phyloP scores from a whole-genome alignment of 2,329 filamentous ascomycete genomes.

The Pestalotiopsis fici region DNA sequence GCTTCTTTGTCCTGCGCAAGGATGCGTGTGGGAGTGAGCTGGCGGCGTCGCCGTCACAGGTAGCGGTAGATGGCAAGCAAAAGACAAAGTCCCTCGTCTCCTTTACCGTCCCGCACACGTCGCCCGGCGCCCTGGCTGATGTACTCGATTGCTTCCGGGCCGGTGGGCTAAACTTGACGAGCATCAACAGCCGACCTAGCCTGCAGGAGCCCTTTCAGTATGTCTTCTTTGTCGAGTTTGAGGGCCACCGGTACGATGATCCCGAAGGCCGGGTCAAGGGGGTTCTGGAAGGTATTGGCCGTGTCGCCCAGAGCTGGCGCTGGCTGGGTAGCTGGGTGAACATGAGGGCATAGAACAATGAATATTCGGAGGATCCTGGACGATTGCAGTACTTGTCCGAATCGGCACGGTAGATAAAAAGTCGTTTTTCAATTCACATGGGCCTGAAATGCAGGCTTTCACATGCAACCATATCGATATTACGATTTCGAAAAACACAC shows the following conservation, averaged over 20 bases:
- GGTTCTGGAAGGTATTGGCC: constrained; percentile 59
- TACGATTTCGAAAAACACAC: too few relatives aligned
- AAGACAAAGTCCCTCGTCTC: constrained; percentile 72
- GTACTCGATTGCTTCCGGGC: constrained; percentile 77
- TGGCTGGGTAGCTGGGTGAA: constrained; percentile 71
- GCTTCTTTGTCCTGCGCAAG: constrained; percentile 68
- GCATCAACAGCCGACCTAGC: constrained; percentile 85
- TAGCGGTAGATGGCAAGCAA: not conserved
- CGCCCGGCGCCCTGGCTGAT: constrained; percentile 81
- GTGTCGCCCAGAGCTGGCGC: constrained; percentile 62
- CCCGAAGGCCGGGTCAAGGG: constrained; percentile 58
- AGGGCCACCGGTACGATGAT: constrained; percentile 59
- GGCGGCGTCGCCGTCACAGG: not conserved
- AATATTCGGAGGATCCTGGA: not conserved
- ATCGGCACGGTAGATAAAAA: not conserved
- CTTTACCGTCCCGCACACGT: constrained; percentile 78
- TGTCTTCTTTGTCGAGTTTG: constrained; percentile 91
- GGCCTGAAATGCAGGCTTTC: too few relatives aligned
- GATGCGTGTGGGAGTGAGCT: not conserved
- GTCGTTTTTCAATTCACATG: not conserved
- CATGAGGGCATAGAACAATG: constrained; percentile 15
- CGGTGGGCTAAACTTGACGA: constrained; percentile 78
- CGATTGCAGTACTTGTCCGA: not conserved
- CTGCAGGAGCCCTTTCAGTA: constrained; percentile 80
- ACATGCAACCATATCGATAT: too few relatives aligned